Evolutionary conservation across 139 green algal genomes (phyloP), one percentile per base, ranked within the genome.

Genomic region (Tetradesmus lagerheimii): DNA sequence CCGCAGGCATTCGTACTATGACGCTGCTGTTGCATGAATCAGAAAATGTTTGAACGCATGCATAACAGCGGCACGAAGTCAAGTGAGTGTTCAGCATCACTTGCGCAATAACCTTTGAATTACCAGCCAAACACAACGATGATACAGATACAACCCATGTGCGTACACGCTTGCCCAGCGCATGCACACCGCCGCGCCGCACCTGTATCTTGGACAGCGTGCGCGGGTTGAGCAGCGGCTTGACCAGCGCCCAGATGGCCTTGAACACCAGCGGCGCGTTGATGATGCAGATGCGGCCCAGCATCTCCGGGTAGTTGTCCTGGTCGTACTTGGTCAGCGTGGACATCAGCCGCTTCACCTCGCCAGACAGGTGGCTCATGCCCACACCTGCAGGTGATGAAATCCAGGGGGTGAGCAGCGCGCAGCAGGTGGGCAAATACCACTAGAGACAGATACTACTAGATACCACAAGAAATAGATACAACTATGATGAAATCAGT

Each of bases 291-390:
- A 96, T 98, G 78, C 80, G 88, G 20, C 89, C 94, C 84, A 98
- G 92, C 74, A 96, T 97, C 94, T 98, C 96, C 11, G 96, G 97
- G 88, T 98, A 85, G 87, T 98, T 96, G 92, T 98, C 94, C 88
- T 97, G 94, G 85, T 95, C 92, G 45, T 93, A 92, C 75, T 93
- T 92, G 5, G 89, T 95, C 45, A 97, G 91, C 79, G 90, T 93
- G 37, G 38, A 37, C 74, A 97, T 90, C 20, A 97, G 92, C 20
- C 92, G 87, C 83, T 93, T 93, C 18, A 96, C 92, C 41, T 95
- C 93, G 15, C 92, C 93, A 9, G 93, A 96, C 31, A 98, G 83
- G 86, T 97, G 95, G 71, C 88, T 91, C 75, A 98, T 76, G 9
- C 95, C 94, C 79, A 97, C 94, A 43, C 96, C 95, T 96, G 89